A percentile compares a stretch with the other conserved stretches of the same genome.
Conservation (phyloP, 1,284 basidiomycete species). For the Fomitopsis palustris region DNA sequence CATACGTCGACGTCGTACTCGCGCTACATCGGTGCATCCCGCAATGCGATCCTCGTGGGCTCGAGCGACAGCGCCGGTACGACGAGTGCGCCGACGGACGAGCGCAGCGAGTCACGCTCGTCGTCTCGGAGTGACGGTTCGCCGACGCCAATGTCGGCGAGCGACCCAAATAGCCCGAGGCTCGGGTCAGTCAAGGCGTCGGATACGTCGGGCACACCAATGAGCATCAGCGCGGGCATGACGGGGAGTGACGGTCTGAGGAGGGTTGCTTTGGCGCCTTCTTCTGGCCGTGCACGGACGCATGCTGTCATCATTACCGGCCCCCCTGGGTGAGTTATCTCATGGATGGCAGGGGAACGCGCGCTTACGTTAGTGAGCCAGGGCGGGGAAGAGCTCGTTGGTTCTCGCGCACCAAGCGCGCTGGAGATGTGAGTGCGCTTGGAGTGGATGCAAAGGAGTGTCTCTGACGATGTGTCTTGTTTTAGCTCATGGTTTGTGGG, state of each 20-base stretch:
- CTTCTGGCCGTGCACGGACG: conserved; percentile 41
- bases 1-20: conserved; percentile 63
- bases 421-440: conserved; percentile 52
- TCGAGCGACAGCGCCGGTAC: conserved; percentile 32
- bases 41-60: conserved; percentile 37
- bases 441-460: neutral
- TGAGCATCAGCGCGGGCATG: conserved; percentile 27
- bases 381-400: conserved; percentile 70
- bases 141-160: conserved; percentile 16
- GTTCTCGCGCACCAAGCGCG: conserved; percentile 64
- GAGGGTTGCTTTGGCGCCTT: conserved; percentile 39
- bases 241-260: conserved; percentile 38
- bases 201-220: conserved; percentile 15
- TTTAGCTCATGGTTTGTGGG: conserved; percentile 67
- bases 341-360: neutral
- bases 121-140: conserved; percentile 40
- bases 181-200: conserved; percentile 16
- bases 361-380: conserved; percentile 20
- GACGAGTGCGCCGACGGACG: conserved; percentile 30
- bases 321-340: conserved; percentile 51
- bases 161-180: conserved; percentile 11
- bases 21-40: conserved; percentile 43
- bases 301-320: conserved; percentile 63
- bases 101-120: conserved; percentile 44
- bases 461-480: neutral